Base-by-base conservation (phyloP, 139 green algal genomes). In the Klebsormidium nitens region DNA sequence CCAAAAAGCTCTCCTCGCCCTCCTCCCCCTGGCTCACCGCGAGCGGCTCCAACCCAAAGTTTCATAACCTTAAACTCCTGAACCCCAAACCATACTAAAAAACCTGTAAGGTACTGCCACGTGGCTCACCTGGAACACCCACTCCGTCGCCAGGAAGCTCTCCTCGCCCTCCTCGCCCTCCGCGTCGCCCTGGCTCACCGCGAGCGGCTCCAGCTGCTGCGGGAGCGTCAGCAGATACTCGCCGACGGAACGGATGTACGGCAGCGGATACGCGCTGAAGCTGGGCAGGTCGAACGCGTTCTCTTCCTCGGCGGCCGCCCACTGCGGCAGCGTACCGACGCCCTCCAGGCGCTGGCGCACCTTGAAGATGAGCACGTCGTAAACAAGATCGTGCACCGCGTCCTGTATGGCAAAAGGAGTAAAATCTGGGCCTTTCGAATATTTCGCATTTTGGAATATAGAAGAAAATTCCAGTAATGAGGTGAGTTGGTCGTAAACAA, bases 221-320 rank as follows among this genome's bases (percentile, higher is more conserved):
- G 91, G 91, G 81, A 97, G 79, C 61, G 86, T 88, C 82, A 97
- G 92, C 23, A 97, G 76, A 60, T 96, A 92, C 77, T 97, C 91
- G 0, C 90, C 90, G 36, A 84, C 78, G 42, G 75, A 69, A 6
- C 26, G 38, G 17, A 93, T 73, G 49, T 87, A 86, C 19, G 81
- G 72, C 71, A 91, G 81, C 1, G 91, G 91, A 55, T 95, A 95
- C 5, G 89, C 81, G 52, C 78, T 89, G 81, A 97, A 97, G 40
- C 81, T 83, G 0, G 91, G 90, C 61, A 96, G 73, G 23, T 84
- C 71, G 42, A 87, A 77, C 1, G 29, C 62, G 56, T 72, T 77
- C 5, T 75, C 74, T 29, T 73, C 52, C 34, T 85, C 85, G 0
- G 59, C 69, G 5, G 55, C 52, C 34, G 37, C 32, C 72, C 72